phyloP scores from a whole-genome alignment of 805 yeast genomes.

The Metschnikowia cerradonensis region DNA sequence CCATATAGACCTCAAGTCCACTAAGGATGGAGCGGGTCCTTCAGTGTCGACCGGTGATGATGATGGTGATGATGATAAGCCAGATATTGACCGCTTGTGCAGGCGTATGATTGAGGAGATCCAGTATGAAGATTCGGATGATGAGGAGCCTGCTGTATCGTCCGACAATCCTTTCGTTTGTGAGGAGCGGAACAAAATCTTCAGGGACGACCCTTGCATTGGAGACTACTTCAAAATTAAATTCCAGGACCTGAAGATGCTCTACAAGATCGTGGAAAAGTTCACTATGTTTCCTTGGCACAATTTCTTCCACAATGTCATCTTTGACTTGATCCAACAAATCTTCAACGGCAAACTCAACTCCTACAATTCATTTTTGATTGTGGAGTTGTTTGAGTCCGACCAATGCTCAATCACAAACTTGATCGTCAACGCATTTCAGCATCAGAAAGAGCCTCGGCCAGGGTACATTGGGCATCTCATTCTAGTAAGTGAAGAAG shows the following conservation, averaged over 20 bases:
- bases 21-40: background rate
- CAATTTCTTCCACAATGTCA: slow-evolving; percentile 94
- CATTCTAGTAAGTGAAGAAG: slow-evolving; percentile 90
- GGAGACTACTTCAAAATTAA: slow-evolving; percentile 88
- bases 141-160: slow-evolving; percentile 43
- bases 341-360: slow-evolving; percentile 89
- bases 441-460: slow-evolving; percentile 50
- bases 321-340: slow-evolving; percentile 94
- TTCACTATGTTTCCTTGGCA: slow-evolving; percentile 93
- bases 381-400: slow-evolving; percentile 29
- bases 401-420: slow-evolving; percentile 10
- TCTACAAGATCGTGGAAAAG: slow-evolving; percentile 63
- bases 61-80: background rate
- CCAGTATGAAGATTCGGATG: slow-evolving; percentile 35
- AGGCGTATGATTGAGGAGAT: slow-evolving; percentile 21
- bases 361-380: slow-evolving; percentile 63
- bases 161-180: slow-evolving; percentile 43
- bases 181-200: slow-evolving; percentile 26
- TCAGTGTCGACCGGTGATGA: background rate
- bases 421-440: slow-evolving; percentile 49
- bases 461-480: slow-evolving; percentile 98
- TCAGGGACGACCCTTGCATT: slow-evolving; percentile 59
- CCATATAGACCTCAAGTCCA: background rate
- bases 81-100: slow-evolving; percentile 18
- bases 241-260: slow-evolving; percentile 67